Evolutionary conservation across 1,284 basidiomycete species (phyloP).

Genomic region (Pholiota adiposa): DNA sequence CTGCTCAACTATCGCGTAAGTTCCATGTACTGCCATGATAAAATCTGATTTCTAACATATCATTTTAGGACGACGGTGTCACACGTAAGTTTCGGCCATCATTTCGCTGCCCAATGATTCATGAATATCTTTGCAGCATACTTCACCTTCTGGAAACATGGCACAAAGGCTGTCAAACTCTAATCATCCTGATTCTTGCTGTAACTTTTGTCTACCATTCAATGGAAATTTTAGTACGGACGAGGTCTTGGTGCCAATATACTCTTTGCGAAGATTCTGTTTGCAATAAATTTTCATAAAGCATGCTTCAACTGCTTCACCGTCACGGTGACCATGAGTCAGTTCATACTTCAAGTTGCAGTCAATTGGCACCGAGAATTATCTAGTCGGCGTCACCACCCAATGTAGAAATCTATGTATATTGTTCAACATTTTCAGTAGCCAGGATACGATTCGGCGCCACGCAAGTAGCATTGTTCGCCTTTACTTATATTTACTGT

Average conservation of each 20-base stretch:
- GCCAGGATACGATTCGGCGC: too few relatives aligned
- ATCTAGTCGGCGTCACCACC: too few relatives aligned
- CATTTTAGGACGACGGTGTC: slow-evolving; percentile 63
- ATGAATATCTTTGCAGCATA: slow-evolving; percentile 60
- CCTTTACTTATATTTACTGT: too few relatives aligned
- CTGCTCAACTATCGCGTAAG: slow-evolving; percentile 83
- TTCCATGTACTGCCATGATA: slow-evolving; percentile 11
- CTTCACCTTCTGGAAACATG: slow-evolving; percentile 94
- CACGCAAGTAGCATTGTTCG: too few relatives aligned
- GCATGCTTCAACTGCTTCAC: too few relatives aligned
- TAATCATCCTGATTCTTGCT: slow-evolving; percentile 34
- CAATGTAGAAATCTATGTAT: too few relatives aligned
- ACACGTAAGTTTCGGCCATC: slow-evolving; percentile 62
- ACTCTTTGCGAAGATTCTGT: not conserved
- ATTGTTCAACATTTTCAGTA: too few relatives aligned
- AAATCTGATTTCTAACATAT: not conserved
- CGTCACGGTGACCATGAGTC: too few relatives aligned
- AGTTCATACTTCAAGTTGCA: too few relatives aligned
- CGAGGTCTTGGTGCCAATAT: not conserved
- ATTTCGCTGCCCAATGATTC: not conserved
- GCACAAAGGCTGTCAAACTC: slow-evolving; percentile 78
- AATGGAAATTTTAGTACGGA: slow-evolving; percentile 1
- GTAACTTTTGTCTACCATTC: slow-evolving; percentile 1
- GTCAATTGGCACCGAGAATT: too few relatives aligned
- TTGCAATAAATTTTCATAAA: not conserved